Conservation (phyloP, 192 early-diverging fungal species). For the Coemansia sp. region DNA sequence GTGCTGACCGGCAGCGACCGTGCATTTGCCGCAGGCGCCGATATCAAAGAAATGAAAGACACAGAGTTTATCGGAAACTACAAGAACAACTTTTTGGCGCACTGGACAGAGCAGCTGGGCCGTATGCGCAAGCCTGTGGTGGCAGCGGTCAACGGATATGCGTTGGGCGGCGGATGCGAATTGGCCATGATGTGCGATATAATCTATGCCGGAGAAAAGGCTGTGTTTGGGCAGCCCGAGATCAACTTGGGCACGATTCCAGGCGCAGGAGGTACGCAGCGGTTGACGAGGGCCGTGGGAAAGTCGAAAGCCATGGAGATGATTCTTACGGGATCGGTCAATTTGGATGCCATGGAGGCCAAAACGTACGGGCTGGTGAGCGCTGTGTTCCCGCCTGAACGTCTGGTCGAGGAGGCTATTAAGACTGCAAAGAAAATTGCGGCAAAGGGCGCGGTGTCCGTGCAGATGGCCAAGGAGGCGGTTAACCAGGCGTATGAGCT, state of each 20-base stretch:
- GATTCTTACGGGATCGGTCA: conserved; percentile 81
- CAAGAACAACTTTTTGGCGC: conserved; percentile 86
- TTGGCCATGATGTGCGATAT: conserved; percentile 99
- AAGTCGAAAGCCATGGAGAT: conserved; percentile 99
- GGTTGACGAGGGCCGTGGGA: conserved; percentile 88
- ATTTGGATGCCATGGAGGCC: conserved; percentile 85
- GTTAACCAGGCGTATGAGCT: conserved; percentile 93
- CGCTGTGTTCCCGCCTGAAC: conserved; percentile 81
- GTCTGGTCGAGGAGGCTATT: conserved; percentile 82
- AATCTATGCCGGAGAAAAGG: conserved; percentile 97
- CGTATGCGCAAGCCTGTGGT: conserved; percentile 92
- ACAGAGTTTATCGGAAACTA: conserved; percentile 85
- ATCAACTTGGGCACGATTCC: conserved; percentile 98
- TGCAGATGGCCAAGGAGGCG: conserved; percentile 96
- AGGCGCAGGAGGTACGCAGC: conserved; percentile 80
- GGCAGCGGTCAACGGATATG: conserved; percentile 97
- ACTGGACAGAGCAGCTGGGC: conserved; percentile 89
- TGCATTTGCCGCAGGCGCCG: conserved; percentile 98
- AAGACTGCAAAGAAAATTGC: conserved; percentile 91
- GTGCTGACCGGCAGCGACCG: conserved; percentile 94
- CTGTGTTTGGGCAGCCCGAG: conserved; percentile 96
- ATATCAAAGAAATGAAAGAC: conserved; percentile 99
- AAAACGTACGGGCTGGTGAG: conserved; percentile 83
- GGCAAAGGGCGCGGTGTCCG: conserved; percentile 74
- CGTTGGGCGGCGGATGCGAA: conserved; percentile 98